These are phyloP conservation scores for Albugo laibachii DNA, from an alignment of 352 stramenopile genomes.

Conservation along the genomic window DNA sequence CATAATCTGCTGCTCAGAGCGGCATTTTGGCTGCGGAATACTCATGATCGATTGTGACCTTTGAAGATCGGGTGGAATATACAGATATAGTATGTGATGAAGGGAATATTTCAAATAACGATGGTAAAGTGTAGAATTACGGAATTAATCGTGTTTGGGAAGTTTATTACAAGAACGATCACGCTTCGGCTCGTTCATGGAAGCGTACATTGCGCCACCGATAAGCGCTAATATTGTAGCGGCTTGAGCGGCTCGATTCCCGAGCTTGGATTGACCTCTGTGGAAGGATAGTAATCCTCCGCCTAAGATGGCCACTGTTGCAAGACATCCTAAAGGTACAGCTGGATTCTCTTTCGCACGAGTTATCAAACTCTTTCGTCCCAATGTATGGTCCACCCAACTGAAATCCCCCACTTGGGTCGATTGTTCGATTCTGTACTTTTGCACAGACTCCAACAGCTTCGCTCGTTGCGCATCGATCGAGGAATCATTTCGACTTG, in stretches of 20 bases:
- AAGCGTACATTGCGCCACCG: conserved; percentile 19
- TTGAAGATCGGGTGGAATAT: too few relatives aligned
- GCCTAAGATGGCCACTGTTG: conserved; percentile 36
- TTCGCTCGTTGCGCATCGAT: too few relatives aligned
- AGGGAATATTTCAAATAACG: too few relatives aligned
- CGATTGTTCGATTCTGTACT: too few relatives aligned
- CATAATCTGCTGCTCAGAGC: conserved; percentile 67
- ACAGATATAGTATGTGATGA: too few relatives aligned
- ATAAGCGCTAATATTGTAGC: conserved; percentile 47
- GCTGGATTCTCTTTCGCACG: conserved; percentile 52
- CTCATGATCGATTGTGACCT: conserved; percentile 32
- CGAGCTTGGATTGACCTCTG: conserved; percentile 43
- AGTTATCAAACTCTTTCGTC: conserved; percentile 43
- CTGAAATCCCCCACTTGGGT: conserved; percentile 29
- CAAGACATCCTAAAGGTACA: conserved; percentile 44
- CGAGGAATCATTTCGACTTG: too few relatives aligned
- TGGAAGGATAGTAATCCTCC: conserved; percentile 56
- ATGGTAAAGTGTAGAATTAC: too few relatives aligned
- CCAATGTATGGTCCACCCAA: conserved; percentile 39
- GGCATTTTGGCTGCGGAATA: conserved; percentile 45
- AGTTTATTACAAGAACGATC: too few relatives aligned
- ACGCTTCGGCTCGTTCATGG: conserved; percentile 18
- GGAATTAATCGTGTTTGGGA: too few relatives aligned
- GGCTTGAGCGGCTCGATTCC: conserved; percentile 44
- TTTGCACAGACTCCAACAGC: too few relatives aligned